These are phyloP conservation scores for Heterococcus sp. DNA, from an alignment of 108 stramenopile species.

Conservation along the genomic window DNA sequence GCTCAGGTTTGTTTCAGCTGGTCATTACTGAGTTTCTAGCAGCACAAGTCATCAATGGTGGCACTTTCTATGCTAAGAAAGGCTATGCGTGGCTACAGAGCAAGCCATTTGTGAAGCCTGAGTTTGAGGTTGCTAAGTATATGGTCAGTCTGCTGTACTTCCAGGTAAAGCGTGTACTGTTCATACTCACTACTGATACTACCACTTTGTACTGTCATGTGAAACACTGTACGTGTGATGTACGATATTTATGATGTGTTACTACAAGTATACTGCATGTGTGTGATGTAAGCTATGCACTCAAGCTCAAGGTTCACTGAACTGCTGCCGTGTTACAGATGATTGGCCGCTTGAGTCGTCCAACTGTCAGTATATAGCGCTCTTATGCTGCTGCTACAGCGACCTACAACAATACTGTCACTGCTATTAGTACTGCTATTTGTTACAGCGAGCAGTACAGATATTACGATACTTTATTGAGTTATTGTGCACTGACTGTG, in stretches of 20 bases:
- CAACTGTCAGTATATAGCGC: background rate
- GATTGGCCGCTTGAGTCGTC: background rate
- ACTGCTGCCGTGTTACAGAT: no score
- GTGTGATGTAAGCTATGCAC: no score
- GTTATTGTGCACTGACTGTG: background rate
- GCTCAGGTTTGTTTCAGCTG: slow-evolving; percentile 41
- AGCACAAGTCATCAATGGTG: slow-evolving; percentile 37
- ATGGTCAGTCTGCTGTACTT: slow-evolving; percentile 55
- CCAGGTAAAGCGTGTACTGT: slow-evolving; percentile 26
- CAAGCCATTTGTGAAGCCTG: slow-evolving; percentile 47
- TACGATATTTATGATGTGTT: no score
- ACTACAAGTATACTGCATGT: no score
- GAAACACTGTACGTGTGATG: no score
- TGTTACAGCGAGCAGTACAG: background rate
- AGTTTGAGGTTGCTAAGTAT: slow-evolving; percentile 50
- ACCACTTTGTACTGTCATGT: no score
- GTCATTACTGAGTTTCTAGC: slow-evolving; percentile 49
- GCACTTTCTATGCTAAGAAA: slow-evolving; percentile 8
- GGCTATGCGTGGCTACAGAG: slow-evolving; percentile 24
- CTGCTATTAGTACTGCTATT: background rate
- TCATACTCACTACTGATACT: no score
- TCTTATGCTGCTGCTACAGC: background rate
- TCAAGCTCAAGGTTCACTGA: no score
- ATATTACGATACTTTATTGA: background rate
- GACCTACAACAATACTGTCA: background rate